phyloP scores from a whole-genome alignment of 1,139 yeast genomes.

The Geotrichum siamense region DNA sequence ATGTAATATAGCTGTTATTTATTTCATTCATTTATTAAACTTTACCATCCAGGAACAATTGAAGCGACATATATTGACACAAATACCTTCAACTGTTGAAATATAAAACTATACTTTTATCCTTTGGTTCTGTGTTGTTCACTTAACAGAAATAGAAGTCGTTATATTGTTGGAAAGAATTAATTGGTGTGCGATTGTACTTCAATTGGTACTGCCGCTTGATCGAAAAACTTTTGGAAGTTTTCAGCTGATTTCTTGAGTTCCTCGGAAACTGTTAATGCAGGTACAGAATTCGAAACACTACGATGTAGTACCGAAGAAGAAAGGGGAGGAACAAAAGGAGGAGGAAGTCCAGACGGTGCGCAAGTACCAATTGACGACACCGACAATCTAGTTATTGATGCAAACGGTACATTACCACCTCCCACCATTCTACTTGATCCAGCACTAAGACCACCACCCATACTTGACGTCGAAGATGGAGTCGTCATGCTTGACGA shows the following conservation, averaged over 20 bases:
- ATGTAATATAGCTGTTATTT: no score
- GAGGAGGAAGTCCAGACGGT: not conserved
- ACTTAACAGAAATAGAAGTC: not conserved
- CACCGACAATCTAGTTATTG: conserved; percentile 5
- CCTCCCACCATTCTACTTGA: not conserved
- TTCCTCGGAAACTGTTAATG: conserved; percentile 1
- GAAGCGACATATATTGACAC: no score
- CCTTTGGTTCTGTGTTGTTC: no score
- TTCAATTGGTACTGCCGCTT: conserved; percentile 10
- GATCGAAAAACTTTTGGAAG: conserved; percentile 3
- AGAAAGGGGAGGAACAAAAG: no score
- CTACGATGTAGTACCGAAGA: no score
- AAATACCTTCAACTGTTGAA: no score
- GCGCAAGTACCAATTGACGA: not conserved
- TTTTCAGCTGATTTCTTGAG: conserved; percentile 8
- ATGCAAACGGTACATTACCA: not conserved
- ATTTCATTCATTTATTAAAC: no score
- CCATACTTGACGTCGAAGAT: no score
- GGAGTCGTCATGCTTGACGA: no score
- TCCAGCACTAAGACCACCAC: not conserved
- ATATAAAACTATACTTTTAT: no score
- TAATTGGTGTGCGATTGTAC: conserved; percentile 2
- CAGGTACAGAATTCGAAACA: no score
- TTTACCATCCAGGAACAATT: no score
- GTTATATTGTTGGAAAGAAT: conserved; percentile 3